Base-by-base conservation (phyloP, 192 early-diverging fungal genomes). In the Coemansia sp. region DNA sequence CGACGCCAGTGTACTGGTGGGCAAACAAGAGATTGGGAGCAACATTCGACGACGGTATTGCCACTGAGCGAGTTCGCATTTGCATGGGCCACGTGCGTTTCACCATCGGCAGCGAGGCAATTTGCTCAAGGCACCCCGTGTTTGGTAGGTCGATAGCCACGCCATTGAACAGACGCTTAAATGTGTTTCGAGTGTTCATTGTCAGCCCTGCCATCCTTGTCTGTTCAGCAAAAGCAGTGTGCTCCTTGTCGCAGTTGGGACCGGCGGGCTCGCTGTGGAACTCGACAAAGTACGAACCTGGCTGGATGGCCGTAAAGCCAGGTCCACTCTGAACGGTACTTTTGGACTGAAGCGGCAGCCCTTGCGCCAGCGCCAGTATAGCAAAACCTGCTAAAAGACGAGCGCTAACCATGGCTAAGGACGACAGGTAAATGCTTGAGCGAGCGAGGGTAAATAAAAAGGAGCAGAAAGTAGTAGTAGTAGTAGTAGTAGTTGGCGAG, bases 1-100 rank as follows among this genome's bases (percentile, higher is more conserved):
- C 68, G 5, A 90, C 87, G 19, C 88, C 88, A 4, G 87, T 88
- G 77, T 86, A 72, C 34, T 78, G 70, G 70, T 90, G 88, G 2
- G 82, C 77, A 71, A 72, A 80, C 74, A 77, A 70, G 13, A 84
- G 78, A 44, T 84, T 84, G 9, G 77, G 77, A 0, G 70, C 48
- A 0, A 74, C 77, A 44, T 79, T 79, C 17, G 74, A 45, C 29
- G 76, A 75, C 55, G 67, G 81, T 32, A 83, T 76, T 38, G 74
- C 78, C 13, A 62, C 58, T 0, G 78, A 74, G 32, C 77, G 77
- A 2, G 71, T 62, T 29, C 81, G 36, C 76, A 83, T 76, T 42
- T 79, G 73, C 73, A 78, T 78, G 17, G 81, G 81, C 81, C 78
- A 84, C 2, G 76, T 74, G 63, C 74, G 74, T 41, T 67, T 73